Evolutionary conservation across 2,329 filamentous ascomycete species (phyloP).

Genomic region (Sporothrix schenckii): DNA sequence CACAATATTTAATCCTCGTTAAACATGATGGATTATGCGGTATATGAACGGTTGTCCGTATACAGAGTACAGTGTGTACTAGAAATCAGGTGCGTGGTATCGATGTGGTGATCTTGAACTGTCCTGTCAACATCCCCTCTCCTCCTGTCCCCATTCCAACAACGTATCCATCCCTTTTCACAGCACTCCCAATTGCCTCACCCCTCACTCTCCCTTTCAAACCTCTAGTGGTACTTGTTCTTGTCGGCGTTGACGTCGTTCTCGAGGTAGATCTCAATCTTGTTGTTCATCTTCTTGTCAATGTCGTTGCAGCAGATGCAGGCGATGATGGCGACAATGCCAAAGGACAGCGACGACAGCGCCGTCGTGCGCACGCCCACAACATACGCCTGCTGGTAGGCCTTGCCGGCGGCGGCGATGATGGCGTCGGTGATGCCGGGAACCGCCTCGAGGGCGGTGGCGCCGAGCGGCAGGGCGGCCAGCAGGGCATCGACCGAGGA

Average conservation of each 20-base stretch:
- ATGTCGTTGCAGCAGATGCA: slow-evolving; percentile 44
- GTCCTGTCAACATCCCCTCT: not conserved
- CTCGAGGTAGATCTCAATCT: slow-evolving; percentile 45
- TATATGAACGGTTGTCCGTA: slow-evolving; percentile 1
- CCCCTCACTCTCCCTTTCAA: not conserved
- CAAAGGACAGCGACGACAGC: slow-evolving; percentile 41
- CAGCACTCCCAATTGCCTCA: not conserved
- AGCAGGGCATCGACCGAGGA: slow-evolving; percentile 42
- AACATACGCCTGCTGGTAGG: slow-evolving; percentile 43
- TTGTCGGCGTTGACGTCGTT: slow-evolving; percentile 43
- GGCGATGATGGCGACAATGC: slow-evolving; percentile 42
- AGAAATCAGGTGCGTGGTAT: slow-evolving; percentile 6
- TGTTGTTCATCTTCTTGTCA: slow-evolving; percentile 45
- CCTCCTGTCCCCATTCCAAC: not conserved
- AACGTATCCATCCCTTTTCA: no score
- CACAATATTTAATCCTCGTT: not conserved
- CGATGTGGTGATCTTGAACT: not conserved
- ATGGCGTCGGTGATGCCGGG: slow-evolving; percentile 40
- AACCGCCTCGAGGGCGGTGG: slow-evolving; percentile 38
- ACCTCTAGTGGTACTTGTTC: slow-evolving; percentile 38
- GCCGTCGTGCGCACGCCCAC: slow-evolving; percentile 41
- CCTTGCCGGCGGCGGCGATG: slow-evolving; percentile 39
- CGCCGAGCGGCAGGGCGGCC: slow-evolving; percentile 39
- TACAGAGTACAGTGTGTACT: slow-evolving; percentile 6
- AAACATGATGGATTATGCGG: not conserved